A percentile compares a stretch with the other conserved stretches of the same genome.
These are phyloP conservation scores for Penicillium paradoxum DNA, from an alignment of 495 filamentous ascomycete genomes.

Conservation along the genomic window DNA sequence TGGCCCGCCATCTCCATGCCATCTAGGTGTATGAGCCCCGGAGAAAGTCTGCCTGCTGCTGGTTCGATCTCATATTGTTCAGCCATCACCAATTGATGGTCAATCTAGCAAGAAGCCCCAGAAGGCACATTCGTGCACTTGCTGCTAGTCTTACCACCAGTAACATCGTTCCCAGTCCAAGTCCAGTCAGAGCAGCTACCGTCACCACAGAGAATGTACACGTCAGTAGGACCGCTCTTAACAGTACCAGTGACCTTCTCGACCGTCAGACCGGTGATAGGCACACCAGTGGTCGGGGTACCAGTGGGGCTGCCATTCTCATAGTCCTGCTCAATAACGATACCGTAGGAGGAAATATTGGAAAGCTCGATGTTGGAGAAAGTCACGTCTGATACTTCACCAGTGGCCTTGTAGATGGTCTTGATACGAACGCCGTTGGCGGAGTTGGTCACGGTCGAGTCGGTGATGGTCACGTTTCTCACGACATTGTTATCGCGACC, in stretches of 20 bases:
- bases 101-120: slow-evolving; percentile 36
- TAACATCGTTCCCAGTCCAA: slow-evolving; percentile 42
- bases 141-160: slow-evolving; percentile 43
- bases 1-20: too few relatives aligned
- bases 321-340: slow-evolving; percentile 68
- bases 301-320: slow-evolving; percentile 58
- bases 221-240: slow-evolving; percentile 31
- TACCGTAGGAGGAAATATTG: slow-evolving; percentile 56
- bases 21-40: background rate
- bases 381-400: slow-evolving; percentile 52
- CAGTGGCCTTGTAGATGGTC: slow-evolving; percentile 54
- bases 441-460: slow-evolving; percentile 50
- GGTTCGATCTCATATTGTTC: background rate
- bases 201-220: slow-evolving; percentile 54
- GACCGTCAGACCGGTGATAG: slow-evolving; percentile 57
- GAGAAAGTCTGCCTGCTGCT: background rate
- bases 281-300: slow-evolving; percentile 55
- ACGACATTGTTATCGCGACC: slow-evolving; percentile 58
- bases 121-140: slow-evolving; percentile 41
- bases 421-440: slow-evolving; percentile 62
- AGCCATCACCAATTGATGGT: background rate
- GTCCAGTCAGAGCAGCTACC: slow-evolving; percentile 44
- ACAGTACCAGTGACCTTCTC: slow-evolving; percentile 49
- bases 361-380: slow-evolving; percentile 57
- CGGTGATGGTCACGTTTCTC: slow-evolving; percentile 48